A percentile compares a stretch with the other conserved stretches of the same genome.
phyloP scores from a whole-genome alignment of 2,329 filamentous ascomycete genomes.

The Colletotrichum endophyticum region DNA sequence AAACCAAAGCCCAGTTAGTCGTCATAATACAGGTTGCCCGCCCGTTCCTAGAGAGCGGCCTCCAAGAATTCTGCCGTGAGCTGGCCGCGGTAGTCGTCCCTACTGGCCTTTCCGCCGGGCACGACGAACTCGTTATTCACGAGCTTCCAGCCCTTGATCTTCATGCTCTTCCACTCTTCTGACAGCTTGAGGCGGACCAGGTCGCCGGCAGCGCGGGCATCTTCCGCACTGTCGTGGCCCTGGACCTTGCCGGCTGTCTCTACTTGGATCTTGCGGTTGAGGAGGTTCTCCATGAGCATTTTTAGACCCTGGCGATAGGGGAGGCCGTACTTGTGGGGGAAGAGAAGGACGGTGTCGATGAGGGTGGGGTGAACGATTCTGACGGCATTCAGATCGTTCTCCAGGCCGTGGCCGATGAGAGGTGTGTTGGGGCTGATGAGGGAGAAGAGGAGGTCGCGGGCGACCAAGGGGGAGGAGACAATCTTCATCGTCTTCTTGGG shows the following conservation, averaged over 20 bases:
- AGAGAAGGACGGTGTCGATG: conserved; percentile 86
- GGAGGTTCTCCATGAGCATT: conserved; percentile 69
- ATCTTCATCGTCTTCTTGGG: conserved; percentile 64
- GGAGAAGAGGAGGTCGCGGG: conserved; percentile 78
- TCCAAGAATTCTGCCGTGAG: conserved; percentile 46
- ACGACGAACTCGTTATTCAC: conserved; percentile 51
- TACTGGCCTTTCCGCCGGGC: conserved; percentile 29
- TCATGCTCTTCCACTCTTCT: conserved; percentile 72
- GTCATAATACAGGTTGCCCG: neutral
- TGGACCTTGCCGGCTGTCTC: conserved; percentile 52
- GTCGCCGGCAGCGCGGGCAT: conserved; percentile 88
- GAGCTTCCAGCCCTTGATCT: conserved; percentile 70
- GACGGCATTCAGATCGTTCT: conserved; percentile 90
- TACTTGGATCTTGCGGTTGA: conserved; percentile 81
- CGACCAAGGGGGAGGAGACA: conserved; percentile 75
- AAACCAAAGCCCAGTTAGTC: neutral
- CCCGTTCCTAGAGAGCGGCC: conserved; percentile 15
- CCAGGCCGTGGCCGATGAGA: conserved; percentile 89
- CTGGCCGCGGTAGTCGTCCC: conserved; percentile 21
- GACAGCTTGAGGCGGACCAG: conserved; percentile 75
- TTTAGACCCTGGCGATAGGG: conserved; percentile 83
- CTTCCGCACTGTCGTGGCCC: conserved; percentile 93
- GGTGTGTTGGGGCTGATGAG: conserved; percentile 79
- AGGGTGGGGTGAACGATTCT: conserved; percentile 85
- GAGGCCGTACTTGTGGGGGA: conserved; percentile 76